Conservation (phyloP, 805 yeast genomes). For the Kodamaea kaohsiungensis region DNA sequence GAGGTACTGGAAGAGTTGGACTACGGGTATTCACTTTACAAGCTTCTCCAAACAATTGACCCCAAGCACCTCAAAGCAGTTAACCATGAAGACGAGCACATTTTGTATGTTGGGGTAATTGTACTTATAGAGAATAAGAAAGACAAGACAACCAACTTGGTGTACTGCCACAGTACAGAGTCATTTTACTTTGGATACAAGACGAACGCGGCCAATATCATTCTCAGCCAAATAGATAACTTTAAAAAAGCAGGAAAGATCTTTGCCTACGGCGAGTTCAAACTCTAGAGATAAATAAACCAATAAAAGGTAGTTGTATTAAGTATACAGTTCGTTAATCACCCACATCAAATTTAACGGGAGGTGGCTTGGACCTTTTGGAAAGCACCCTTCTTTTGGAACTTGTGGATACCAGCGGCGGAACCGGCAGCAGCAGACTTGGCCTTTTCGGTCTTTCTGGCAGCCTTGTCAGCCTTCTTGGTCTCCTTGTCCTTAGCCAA, state of each 20-base stretch:
- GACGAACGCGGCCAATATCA: conserved; percentile 17
- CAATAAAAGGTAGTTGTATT: conserved; percentile 12
- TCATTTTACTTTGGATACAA: conserved; percentile 28
- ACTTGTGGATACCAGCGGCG: conserved; percentile 77
- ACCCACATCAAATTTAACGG: conserved; percentile 56
- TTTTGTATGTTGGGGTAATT: conserved; percentile 35
- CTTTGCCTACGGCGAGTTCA: conserved; percentile 31
- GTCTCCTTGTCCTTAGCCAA: conserved; percentile 79
- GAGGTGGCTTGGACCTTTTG: conserved; percentile 95
- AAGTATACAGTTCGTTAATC: conserved; percentile 14
- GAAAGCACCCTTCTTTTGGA: conserved; percentile 97
- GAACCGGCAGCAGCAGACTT: conserved; percentile 76
- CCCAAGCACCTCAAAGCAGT: conserved; percentile 15
- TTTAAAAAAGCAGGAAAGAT: conserved; percentile 16
- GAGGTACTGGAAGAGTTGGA: conserved; percentile 17
- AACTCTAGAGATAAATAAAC: conserved; percentile 3
- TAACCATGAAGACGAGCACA: conserved; percentile 9
- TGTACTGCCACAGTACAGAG: conserved; percentile 40
- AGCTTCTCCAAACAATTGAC: conserved; percentile 15
- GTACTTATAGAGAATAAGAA: conserved; percentile 17
- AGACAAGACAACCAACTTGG: conserved; percentile 14
- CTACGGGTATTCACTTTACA: conserved; percentile 20
- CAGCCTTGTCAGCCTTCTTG: conserved; percentile 88
- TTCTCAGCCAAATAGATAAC: conserved; percentile 24
- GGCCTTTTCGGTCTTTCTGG: conserved; percentile 94